phyloP scores from a whole-genome alignment of 164 flowering plant genomes.

The Dillenia turbinata region DNA sequence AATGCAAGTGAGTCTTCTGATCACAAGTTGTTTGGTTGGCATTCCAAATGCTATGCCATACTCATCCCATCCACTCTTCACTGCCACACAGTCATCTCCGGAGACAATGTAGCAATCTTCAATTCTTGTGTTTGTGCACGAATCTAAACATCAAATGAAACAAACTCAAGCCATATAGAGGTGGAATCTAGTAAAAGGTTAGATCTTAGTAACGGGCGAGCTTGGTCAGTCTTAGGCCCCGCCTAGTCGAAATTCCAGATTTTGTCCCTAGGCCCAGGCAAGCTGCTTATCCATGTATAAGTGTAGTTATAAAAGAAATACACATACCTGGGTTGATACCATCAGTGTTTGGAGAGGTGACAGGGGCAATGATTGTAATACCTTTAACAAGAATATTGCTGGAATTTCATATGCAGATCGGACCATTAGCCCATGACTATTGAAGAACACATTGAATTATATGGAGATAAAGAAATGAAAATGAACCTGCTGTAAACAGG shows the following conservation, averaged over 20 bases:
- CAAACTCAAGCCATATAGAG: neutral
- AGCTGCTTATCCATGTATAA: too few species aligned
- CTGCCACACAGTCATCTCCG: constrained; percentile 74
- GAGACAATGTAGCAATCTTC: constrained; percentile 69
- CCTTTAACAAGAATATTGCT: constrained; percentile 43
- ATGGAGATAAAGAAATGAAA: neutral
- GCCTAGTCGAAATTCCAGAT: too few species aligned
- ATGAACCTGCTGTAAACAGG: constrained; percentile 30
- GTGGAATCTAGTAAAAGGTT: too few species aligned
- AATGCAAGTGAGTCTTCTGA: constrained; percentile 58
- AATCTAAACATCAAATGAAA: constrained; percentile 29
- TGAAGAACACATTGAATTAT: neutral
- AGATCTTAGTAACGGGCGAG: too few species aligned
- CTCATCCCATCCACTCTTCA: constrained; percentile 79
- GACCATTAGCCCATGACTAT: too few species aligned
- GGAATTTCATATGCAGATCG: constrained; percentile 1
- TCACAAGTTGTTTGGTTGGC: constrained; percentile 53
- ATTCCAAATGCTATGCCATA: constrained; percentile 55
- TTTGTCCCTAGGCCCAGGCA: too few species aligned
- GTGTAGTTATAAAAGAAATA: too few species aligned
- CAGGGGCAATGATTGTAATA: constrained; percentile 44
- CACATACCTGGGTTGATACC: constrained; percentile 51
- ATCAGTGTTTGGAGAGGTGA: constrained; percentile 47
- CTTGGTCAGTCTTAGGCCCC: too few species aligned
- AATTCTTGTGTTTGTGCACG: constrained; percentile 55